phyloP scores from a whole-genome alignment of 805 yeast species.

The Tetrapisispora pingtungensis region DNA sequence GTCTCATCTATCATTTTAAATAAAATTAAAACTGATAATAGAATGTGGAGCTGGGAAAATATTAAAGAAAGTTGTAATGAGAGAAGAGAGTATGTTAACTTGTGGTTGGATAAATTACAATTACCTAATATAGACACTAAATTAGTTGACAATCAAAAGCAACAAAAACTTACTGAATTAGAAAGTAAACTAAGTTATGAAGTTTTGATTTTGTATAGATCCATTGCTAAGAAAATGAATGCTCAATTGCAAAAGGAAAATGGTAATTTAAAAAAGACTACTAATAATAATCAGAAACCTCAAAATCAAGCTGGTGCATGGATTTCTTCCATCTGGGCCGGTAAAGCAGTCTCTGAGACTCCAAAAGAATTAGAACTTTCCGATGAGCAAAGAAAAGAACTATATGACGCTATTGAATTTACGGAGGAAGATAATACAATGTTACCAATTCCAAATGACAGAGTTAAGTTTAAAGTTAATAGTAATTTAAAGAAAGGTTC shows the following conservation, averaged over 20 bases:
- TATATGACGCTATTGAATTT: slow-evolving; percentile 88
- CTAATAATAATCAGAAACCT: neutral
- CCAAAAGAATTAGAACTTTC: slow-evolving; percentile 45
- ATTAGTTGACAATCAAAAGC: slow-evolving; percentile 30
- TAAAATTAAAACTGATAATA: slow-evolving; percentile 73
- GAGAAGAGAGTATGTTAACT: slow-evolving; percentile 51
- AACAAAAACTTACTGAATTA: slow-evolving; percentile 37
- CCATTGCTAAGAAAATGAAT: slow-evolving; percentile 60
- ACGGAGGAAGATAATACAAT: slow-evolving; percentile 46
- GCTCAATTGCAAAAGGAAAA: slow-evolving; percentile 40
- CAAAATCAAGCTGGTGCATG: slow-evolving; percentile 29
- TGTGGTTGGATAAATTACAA: slow-evolving; percentile 56
- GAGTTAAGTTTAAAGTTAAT: slow-evolving; percentile 55
- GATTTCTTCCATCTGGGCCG: slow-evolving; percentile 64
- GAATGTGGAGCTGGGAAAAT: slow-evolving; percentile 83
- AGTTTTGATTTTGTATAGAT: slow-evolving; percentile 76
- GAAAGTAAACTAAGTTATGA: slow-evolving; percentile 59
- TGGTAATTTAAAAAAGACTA: slow-evolving; percentile 8
- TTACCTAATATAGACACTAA: slow-evolving; percentile 24
- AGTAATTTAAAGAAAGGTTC: slow-evolving; percentile 72
- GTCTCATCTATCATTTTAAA: slow-evolving; percentile 65
- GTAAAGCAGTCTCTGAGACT: slow-evolving; percentile 18
- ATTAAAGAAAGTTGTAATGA: slow-evolving; percentile 63
- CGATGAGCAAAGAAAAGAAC: slow-evolving; percentile 80
- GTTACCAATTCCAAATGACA: slow-evolving; percentile 61